Conservation (phyloP, 2,329 filamentous ascomycete genomes). For the Diaporthe destruens region DNA sequence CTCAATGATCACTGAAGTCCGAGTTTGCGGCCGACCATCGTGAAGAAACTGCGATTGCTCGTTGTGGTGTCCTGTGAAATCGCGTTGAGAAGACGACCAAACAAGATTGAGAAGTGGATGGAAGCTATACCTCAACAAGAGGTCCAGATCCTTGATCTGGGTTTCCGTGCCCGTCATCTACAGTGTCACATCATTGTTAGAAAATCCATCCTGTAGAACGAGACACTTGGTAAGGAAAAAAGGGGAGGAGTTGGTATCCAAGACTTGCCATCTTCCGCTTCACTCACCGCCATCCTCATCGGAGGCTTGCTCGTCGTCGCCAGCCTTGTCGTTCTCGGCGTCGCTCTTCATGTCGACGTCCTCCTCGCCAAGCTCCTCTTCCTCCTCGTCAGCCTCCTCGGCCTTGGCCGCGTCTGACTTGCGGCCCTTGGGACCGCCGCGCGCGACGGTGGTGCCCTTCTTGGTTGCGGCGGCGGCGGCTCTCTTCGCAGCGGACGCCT, state of each 20-base stretch:
- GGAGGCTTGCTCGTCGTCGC: slow-evolving; percentile 19
- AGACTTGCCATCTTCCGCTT: slow-evolving; percentile 40
- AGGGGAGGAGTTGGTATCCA: slow-evolving; percentile 14
- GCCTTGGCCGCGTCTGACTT: slow-evolving; percentile 28
- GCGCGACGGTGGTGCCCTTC: slow-evolving; percentile 14
- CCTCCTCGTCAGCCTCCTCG: slow-evolving; percentile 8
- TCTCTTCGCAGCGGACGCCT: slow-evolving; percentile 1
- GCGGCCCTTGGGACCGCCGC: slow-evolving; percentile 26
- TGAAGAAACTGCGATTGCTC: slow-evolving; percentile 34
- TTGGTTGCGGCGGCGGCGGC: not conserved
- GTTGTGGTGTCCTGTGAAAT: slow-evolving; percentile 29
- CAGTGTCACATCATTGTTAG: slow-evolving; percentile 10
- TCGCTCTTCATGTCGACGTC: slow-evolving; percentile 30
- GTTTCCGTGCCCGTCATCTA: slow-evolving; percentile 4
- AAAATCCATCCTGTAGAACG: not conserved
- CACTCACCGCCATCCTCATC: slow-evolving; percentile 40
- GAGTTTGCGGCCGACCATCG: slow-evolving; percentile 37
- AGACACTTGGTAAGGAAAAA: not conserved
- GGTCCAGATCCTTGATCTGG: slow-evolving; percentile 27
- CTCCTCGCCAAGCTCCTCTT: slow-evolving; percentile 34
- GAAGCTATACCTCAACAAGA: slow-evolving; percentile 35
- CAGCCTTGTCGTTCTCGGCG: slow-evolving; percentile 15
- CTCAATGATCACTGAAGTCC: slow-evolving; percentile 29
- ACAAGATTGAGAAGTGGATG: slow-evolving; percentile 8
- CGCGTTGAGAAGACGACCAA: slow-evolving; percentile 33